Conservation (phyloP, 2,329 filamentous ascomycete species). For the Didymella pinodella region DNA sequence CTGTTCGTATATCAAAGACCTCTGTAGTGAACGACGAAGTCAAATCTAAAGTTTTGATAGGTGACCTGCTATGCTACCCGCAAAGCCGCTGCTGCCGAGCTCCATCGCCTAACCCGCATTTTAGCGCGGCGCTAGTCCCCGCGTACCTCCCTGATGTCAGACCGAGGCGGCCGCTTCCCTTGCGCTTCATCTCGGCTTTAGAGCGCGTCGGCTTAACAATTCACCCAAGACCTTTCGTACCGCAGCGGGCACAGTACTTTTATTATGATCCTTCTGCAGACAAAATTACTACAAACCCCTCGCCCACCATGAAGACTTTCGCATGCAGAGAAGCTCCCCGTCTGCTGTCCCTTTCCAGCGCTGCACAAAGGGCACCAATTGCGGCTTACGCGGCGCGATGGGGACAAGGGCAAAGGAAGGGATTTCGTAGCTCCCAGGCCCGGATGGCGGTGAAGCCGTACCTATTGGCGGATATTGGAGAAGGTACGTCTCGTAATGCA, state of each 20-base stretch:
- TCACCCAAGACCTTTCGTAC: slow-evolving; percentile 18
- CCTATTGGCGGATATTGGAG: slow-evolving; percentile 83
- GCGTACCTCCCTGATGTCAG: slow-evolving; percentile 27
- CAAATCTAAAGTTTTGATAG: neutral
- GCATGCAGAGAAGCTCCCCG: slow-evolving; percentile 43
- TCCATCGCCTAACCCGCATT: slow-evolving; percentile 30
- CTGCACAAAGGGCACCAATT: slow-evolving; percentile 35
- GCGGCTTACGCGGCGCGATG: slow-evolving; percentile 30
- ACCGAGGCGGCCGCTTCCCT: slow-evolving; percentile 19
- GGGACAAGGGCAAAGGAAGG: slow-evolving; percentile 42
- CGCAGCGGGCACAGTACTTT: slow-evolving; percentile 30
- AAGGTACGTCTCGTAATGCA: slow-evolving; percentile 63
- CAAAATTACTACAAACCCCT: slow-evolving; percentile 19
- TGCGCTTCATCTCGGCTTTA: slow-evolving; percentile 6
- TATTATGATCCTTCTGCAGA: slow-evolving; percentile 35
- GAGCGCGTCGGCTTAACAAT: slow-evolving; percentile 17
- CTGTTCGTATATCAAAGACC: too few relatives aligned
- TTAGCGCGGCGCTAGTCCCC: slow-evolving; percentile 24
- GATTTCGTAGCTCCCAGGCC: slow-evolving; percentile 49
- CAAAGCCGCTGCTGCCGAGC: neutral
- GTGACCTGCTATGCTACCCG: neutral
- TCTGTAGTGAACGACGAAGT: neutral
- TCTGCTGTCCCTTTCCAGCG: slow-evolving; percentile 36
- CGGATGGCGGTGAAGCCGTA: slow-evolving; percentile 75
- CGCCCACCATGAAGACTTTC: slow-evolving; percentile 42